Base-by-base conservation (phyloP, 768 basidiomycete genomes). In the Boletus rex-veris region DNA sequence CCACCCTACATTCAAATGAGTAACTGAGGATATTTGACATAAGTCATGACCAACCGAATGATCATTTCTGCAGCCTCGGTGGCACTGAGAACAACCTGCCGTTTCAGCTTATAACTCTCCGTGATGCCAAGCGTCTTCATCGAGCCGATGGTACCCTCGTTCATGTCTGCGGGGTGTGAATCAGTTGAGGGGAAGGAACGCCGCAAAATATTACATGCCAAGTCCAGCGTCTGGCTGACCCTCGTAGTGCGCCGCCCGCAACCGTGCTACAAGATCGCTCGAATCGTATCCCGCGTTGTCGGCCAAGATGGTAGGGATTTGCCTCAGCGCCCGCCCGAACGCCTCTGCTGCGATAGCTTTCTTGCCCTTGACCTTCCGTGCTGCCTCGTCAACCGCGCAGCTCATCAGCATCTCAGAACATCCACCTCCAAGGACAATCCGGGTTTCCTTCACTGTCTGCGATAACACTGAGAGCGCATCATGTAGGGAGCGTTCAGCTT, bases 21-120 rank as follows among this genome's bases (percentile, higher is more conserved):
- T 37, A 50, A 39, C 35, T 8, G 46, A 10, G 45, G 35, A 42
- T n/a, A 9, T 41, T 52, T 39, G 19, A 37, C 45, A 43, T 18
- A 46, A 45, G 35, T 36, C 8, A 9, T 9, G 16, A 70, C 83
- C 26, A 73, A 90, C 88, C 96, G 82, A 58, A 99, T 82, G 61
- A 99, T 98, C 96, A 98, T 98, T 77, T 98, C 97, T 2, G 92
- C 89, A 16, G 95, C 97, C 69, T 99, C 97, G 53, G 86, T 92
- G 2, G 97, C 95, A 65, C 92, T 96, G 44, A 90, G 73, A 4
- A 99, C 88, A 1, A 98, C 95, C 72, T 98, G 95, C 38, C 87
- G 79, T 76, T 99, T 99, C 59, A 99, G 78, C 77, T 98, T 98
- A 75, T 92, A 99, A 62, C 91, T 94, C 75, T 99, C 96, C 0